Evolutionary conservation across 768 basidiomycete genomes (phyloP).

Genomic region (Termitomyces titanicus): DNA sequence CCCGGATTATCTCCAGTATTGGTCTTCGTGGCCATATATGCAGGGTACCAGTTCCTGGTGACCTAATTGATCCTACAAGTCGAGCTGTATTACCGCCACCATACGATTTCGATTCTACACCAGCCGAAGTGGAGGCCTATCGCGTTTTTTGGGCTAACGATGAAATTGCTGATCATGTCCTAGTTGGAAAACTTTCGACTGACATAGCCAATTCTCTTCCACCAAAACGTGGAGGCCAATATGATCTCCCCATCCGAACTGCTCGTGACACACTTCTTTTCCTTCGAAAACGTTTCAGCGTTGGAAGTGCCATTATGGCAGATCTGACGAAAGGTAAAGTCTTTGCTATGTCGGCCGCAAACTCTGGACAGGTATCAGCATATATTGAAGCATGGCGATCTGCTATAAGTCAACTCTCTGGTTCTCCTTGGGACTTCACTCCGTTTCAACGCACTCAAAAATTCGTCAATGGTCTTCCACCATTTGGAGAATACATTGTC

Average conservation of each 20-base stretch:
- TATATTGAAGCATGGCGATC: neutral
- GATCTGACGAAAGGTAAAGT: neutral
- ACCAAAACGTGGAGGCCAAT: neutral
- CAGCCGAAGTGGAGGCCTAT: no score
- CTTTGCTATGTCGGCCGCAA: no score
- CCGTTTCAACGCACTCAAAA: no score
- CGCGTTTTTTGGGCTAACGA: no score
- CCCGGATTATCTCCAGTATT: neutral
- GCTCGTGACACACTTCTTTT: neutral
- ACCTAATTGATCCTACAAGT: neutral
- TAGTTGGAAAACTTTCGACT: no score
- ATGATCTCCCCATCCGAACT: neutral
- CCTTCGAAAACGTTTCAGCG: neutral
- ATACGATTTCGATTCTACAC: neutral
- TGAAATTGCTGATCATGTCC: no score
- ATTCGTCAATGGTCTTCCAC: no score
- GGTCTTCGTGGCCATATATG: neutral
- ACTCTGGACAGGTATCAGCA: neutral
- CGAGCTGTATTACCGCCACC: neutral
- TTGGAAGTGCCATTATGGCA: neutral
- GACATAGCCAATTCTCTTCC: no score
- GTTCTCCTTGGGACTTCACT: no score
- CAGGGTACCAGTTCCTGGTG: neutral
- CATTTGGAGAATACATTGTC: no score
- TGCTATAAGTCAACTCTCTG: neutral